Base-by-base conservation (phyloP, 192 early-diverging fungal genomes). In the Rhizophagus sp. region DNA sequence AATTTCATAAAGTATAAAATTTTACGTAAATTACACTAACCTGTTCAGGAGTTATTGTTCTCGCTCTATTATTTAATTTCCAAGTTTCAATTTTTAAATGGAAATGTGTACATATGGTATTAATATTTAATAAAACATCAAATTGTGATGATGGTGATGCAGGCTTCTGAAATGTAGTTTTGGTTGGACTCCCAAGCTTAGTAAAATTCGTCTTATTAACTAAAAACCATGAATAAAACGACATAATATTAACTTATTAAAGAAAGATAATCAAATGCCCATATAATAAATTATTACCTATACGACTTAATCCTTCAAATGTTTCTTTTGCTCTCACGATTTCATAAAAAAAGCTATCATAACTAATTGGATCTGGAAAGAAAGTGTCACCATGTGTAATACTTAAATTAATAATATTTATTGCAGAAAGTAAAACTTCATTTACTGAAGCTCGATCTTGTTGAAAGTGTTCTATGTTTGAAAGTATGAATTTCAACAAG, bases 261-360 rank as follows among this genome's bases (percentile, higher is more conserved):
- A n/a, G n/a, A n/a, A n/a, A n/a, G n/a, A n/a, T n/a, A n/a, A n/a
- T n/a, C n/a, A n/a, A n/a, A n/a, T n/a, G n/a, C n/a, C n/a, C n/a
- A n/a, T n/a, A 69, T 39, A 69, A 69, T 30, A 30, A 30, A 30
- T 30, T 30, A 57, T 41, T 64, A 64, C 75, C 62, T 76, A 64
- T 63, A n/a, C 19, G 11, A 65, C 12, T 34, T 25, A 76, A n/a
- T 44, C 47, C 36, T 4, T 76, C 75, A 64, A 76, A 76, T 17
- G 39, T 36, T 41, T 76, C 75, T 39, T 62, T 64, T n/a, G 84
- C 80, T 15, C 89, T 81, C 34, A 90, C 84, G 30, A 90, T 86
- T 69, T 90, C 89, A 66, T 90, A 90, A 68, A 87, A 88, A 3
- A 90, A 82, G 1, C 78, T 81, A 82, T 88, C 88, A 62, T 87